Evolutionary conservation across 2,329 filamentous ascomycete genomes (phyloP).

Genomic region (Microdochium nivale): DNA sequence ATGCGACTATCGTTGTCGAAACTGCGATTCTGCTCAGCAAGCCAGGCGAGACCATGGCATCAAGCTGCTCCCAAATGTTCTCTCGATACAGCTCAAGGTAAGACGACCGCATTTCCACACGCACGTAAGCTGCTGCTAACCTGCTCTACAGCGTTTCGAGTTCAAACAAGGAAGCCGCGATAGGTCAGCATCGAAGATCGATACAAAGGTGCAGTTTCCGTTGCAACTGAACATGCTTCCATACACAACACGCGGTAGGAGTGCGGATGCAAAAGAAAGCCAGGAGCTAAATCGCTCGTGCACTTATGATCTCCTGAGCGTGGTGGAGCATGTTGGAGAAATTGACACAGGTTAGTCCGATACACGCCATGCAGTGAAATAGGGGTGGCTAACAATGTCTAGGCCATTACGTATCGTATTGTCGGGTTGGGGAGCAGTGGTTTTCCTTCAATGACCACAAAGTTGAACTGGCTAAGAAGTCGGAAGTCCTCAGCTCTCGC

Average conservation of each 20-base stretch:
- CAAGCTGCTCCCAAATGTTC: slow-evolving; percentile 75
- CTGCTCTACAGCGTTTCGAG: slow-evolving; percentile 52
- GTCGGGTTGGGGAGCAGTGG: slow-evolving; percentile 77
- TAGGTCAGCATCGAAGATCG: slow-evolving; percentile 73
- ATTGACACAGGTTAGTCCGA: slow-evolving; percentile 60
- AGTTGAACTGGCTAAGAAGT: slow-evolving; percentile 74
- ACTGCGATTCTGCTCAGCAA: slow-evolving; percentile 68
- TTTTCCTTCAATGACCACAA: slow-evolving; percentile 94
- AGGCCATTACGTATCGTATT: slow-evolving; percentile 86
- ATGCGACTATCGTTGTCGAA: slow-evolving; percentile 80
- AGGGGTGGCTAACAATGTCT: slow-evolving; percentile 1
- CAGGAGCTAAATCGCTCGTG: slow-evolving; percentile 55
- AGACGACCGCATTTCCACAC: slow-evolving; percentile 6
- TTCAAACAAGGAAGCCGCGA: slow-evolving; percentile 58
- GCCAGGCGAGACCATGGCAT: slow-evolving; percentile 80
- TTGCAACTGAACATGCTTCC: slow-evolving; percentile 83
- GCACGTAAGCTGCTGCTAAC: slow-evolving; percentile 2
- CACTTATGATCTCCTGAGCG: slow-evolving; percentile 79
- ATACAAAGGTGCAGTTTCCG: slow-evolving; percentile 79
- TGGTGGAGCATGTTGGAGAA: slow-evolving; percentile 88
- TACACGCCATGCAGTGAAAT: neutral
- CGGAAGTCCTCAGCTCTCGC: slow-evolving; percentile 76
- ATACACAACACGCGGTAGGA: slow-evolving; percentile 64
- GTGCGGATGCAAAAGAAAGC: slow-evolving; percentile 37
- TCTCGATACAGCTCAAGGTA: slow-evolving; percentile 91